Percentiles rank a stretch among this genome's conserved stretches.
Conservation (phyloP, 1,284 basidiomycete species). For the Pseudozyma sp. region DNA sequence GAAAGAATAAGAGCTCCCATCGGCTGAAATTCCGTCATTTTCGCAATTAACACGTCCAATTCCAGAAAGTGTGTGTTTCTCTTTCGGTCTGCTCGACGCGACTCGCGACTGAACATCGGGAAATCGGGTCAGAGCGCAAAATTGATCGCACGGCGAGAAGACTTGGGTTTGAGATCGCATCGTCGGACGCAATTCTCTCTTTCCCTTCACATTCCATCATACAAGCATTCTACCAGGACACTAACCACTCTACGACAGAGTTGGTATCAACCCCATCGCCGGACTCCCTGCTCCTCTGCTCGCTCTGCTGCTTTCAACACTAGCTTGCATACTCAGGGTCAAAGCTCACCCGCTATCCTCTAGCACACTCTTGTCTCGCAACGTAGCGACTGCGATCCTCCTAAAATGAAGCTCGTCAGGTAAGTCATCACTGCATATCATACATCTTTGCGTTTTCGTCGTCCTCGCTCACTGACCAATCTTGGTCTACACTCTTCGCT, state of each 20-base stretch:
- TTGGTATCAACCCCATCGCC: constrained; percentile 1
- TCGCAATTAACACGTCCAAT: too few relatives aligned
- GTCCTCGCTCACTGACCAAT: not conserved
- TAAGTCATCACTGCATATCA: constrained; percentile 13
- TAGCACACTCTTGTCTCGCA: not conserved
- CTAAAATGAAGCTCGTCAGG: constrained; percentile 68
- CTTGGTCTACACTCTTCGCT: not conserved
- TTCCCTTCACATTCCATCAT: not conserved
- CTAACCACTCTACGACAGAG: constrained; percentile 2
- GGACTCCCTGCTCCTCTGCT: constrained; percentile 37
- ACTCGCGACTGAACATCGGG: constrained; percentile 20
- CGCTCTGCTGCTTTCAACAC: not conserved
- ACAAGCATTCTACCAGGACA: too few relatives aligned
- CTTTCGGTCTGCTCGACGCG: constrained; percentile 2
- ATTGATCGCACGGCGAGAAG: not conserved
- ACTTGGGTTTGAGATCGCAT: not conserved
- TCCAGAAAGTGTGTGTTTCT: too few relatives aligned
- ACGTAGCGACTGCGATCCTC: not conserved
- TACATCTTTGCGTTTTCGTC: too few relatives aligned
- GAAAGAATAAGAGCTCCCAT: too few relatives aligned
- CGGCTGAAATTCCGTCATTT: too few relatives aligned
- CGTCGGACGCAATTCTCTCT: not conserved
- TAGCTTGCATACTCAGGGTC: constrained; percentile 31
- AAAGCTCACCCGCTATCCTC: constrained; percentile 24
- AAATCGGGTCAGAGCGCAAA: not conserved